Evolutionary conservation across 1,284 basidiomycete species (phyloP).

Genomic region (Cutaneotrichosporon mucoides): DNA sequence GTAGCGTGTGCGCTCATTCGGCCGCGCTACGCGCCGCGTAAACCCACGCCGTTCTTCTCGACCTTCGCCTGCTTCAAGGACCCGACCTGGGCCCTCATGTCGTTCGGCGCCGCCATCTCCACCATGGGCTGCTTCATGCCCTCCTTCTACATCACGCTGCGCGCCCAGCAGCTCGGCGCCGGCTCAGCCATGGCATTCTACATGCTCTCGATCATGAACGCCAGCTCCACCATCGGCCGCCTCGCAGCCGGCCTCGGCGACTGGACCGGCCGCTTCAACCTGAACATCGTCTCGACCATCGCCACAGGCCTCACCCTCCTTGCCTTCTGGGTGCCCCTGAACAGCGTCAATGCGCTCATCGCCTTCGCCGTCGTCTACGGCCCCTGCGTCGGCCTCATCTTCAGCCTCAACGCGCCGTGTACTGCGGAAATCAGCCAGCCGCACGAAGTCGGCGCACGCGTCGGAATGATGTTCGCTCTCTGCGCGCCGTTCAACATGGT

Average conservation of each 20-base stretch:
- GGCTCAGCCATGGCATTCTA: conserved; percentile 25
- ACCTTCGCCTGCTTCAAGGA: conserved; percentile 25
- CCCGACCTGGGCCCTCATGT: conserved; percentile 23
- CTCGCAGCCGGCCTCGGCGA: conserved; percentile 15
- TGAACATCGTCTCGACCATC: conserved; percentile 29
- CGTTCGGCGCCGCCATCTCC: conserved; percentile 7
- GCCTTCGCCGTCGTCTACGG: conserved; percentile 43
- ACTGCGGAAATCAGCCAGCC: conserved; percentile 23
- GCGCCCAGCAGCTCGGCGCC: conserved; percentile 31
- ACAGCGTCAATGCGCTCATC: conserved; percentile 28
- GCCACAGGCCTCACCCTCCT: conserved; percentile 21
- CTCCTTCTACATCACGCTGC: conserved; percentile 34
- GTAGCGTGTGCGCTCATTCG: conserved; percentile 20
- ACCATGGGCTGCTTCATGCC: conserved; percentile 25
- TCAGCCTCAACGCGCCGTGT: conserved; percentile 27
- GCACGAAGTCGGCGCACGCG: conserved; percentile 28
- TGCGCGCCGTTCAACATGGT: conserved; percentile 32
- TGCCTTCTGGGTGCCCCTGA: conserved; percentile 25
- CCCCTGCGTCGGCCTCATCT: conserved; percentile 30
- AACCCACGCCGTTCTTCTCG: conserved; percentile 20
- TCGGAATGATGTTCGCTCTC: conserved; percentile 26
- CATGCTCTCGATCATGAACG: conserved; percentile 33
- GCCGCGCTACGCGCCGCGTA: conserved; percentile 19
- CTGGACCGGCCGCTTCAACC: conserved; percentile 27
- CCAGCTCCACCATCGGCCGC: conserved; percentile 28